Conservation (phyloP, 202 grass and related monocot species). For the Carex arenaria region DNA sequence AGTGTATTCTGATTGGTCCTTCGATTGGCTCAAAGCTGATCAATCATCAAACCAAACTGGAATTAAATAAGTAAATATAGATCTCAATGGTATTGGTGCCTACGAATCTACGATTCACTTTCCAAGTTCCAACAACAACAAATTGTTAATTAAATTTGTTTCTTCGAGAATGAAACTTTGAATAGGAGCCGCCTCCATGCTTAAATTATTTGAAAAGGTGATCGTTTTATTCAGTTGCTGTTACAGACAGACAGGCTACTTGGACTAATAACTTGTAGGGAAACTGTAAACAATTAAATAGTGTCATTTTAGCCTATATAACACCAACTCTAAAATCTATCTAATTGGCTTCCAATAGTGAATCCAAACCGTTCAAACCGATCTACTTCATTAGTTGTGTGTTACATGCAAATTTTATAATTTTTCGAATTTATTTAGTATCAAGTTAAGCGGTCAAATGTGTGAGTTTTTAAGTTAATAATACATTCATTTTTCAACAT, state of each 20-base stretch:
- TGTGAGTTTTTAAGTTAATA: no score
- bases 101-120: not conserved
- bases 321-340: no score
- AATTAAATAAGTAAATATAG: not conserved
- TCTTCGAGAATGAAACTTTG: not conserved
- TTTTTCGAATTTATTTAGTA: no score
- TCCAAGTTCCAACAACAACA: not conserved
- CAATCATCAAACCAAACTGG: not conserved
- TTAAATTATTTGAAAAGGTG: not conserved
- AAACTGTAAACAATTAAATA: no score
- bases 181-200: not conserved
- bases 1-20: not conserved
- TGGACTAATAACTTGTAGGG: not conserved
- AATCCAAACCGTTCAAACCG: no score
- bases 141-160: not conserved
- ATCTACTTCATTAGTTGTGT: no score
- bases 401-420: no score
- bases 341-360: no score
- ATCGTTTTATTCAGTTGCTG: not conserved
- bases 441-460: no score
- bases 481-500: no score
- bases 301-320: no score
- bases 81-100: no score
- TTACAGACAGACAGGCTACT: not conserved
- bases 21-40: not conserved